Percentiles rank a stretch among this genome's conserved stretches.
phyloP scores from a whole-genome alignment of 352 stramenopile species.

The Peronosclerospora sorghi region DNA sequence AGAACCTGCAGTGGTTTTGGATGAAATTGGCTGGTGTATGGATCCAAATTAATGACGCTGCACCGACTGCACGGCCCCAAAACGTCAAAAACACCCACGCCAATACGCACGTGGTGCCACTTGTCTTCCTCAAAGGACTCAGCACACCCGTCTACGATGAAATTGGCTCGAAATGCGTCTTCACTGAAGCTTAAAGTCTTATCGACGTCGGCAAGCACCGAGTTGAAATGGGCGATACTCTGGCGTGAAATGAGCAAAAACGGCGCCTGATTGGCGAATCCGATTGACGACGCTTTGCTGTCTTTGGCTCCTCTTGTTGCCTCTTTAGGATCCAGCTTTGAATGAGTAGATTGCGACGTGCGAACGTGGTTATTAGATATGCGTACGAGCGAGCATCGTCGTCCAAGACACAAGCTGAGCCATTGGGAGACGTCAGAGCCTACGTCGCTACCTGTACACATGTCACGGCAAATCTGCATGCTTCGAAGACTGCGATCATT shows the following conservation, averaged over 20 bases:
- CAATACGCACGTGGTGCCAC: slow-evolving; percentile 44
- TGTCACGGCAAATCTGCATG: slow-evolving; percentile 41
- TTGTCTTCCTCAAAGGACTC: slow-evolving; percentile 64
- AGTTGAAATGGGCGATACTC: slow-evolving; percentile 45
- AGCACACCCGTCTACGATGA: slow-evolving; percentile 54
- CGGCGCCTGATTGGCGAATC: slow-evolving; percentile 68
- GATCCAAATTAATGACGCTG: slow-evolving; percentile 80
- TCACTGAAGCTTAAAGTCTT: slow-evolving; percentile 30
- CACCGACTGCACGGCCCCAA: slow-evolving; percentile 65
- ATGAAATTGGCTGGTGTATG: slow-evolving; percentile 39
- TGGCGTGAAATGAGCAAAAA: slow-evolving; percentile 51
- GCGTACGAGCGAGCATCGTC: slow-evolving; percentile 58
- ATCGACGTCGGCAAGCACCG: slow-evolving; percentile 20
- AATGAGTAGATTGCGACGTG: slow-evolving; percentile 9
- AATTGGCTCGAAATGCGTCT: slow-evolving; percentile 62
- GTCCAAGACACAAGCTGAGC: slow-evolving; percentile 50
- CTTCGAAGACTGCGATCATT: slow-evolving; percentile 16
- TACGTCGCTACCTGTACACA: slow-evolving; percentile 42
- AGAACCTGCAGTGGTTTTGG: slow-evolving; percentile 58
- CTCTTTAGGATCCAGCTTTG: background rate
- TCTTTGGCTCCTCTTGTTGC: background rate
- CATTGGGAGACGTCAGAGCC: slow-evolving; percentile 42
- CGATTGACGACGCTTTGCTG: slow-evolving; percentile 29
- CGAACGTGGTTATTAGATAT: slow-evolving; percentile 38
- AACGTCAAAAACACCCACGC: slow-evolving; percentile 34